phyloP scores from a whole-genome alignment of 2,329 filamentous ascomycete genomes.

The Annulohypoxylon truncatum region DNA sequence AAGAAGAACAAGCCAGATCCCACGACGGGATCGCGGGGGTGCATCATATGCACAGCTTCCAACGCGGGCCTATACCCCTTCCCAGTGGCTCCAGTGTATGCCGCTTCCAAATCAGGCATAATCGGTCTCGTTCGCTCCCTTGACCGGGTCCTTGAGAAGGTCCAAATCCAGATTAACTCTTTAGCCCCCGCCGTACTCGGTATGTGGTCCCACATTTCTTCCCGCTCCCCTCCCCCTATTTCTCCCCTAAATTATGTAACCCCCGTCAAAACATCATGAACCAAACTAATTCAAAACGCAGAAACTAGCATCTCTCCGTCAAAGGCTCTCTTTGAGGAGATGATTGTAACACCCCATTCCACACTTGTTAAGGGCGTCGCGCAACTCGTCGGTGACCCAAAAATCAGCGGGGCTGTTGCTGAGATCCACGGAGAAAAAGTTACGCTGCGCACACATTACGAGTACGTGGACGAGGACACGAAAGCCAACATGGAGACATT shows the following conservation, averaged over 20 bases:
- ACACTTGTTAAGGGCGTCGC: slow-evolving; percentile 59
- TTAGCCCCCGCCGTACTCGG: slow-evolving; percentile 62
- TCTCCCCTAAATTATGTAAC: not conserved
- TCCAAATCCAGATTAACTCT: slow-evolving; percentile 63
- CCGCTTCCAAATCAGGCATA: slow-evolving; percentile 60
- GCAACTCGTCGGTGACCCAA: slow-evolving; percentile 55
- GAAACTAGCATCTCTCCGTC: slow-evolving; percentile 60
- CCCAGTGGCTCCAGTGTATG: slow-evolving; percentile 62
- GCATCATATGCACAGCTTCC: slow-evolving; percentile 64
- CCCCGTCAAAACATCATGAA: not conserved
- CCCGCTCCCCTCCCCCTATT: not conserved
- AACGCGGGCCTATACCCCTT: slow-evolving; percentile 66
- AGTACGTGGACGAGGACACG: slow-evolving; percentile 61
- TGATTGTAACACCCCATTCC: slow-evolving; percentile 63
- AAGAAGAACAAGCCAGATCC: slow-evolving; percentile 54
- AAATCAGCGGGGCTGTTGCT: slow-evolving; percentile 58
- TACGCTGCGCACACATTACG: slow-evolving; percentile 58
- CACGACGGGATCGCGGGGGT: slow-evolving; percentile 52
- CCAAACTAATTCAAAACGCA: slow-evolving; percentile 35
- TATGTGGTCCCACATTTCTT: slow-evolving; percentile 45
- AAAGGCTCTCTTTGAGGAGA: slow-evolving; percentile 58
- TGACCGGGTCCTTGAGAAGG: slow-evolving; percentile 52
- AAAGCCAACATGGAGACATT: slow-evolving; percentile 60
- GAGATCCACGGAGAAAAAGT: slow-evolving; percentile 64
- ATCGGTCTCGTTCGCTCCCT: slow-evolving; percentile 63